These are phyloP conservation scores for Pleurotus cornucopiae DNA, from an alignment of 768 basidiomycete species.

Conservation along the genomic window DNA sequence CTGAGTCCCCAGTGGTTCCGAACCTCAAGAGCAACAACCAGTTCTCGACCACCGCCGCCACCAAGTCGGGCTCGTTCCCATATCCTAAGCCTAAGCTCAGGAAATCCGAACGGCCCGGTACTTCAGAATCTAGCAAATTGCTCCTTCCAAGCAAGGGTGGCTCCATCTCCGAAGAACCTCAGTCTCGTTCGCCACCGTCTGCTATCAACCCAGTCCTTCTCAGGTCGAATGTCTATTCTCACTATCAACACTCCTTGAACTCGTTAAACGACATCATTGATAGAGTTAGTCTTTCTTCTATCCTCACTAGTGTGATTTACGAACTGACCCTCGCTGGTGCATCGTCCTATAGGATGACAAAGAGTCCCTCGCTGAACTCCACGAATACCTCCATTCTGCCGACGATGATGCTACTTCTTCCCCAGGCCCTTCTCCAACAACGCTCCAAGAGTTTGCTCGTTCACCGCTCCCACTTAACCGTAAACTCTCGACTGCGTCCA, in stretches of 20 bases:
- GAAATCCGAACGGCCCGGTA: conserved; percentile 45
- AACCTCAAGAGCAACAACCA: neutral
- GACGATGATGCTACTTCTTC: conserved; percentile 13
- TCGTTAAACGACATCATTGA: conserved; percentile 81
- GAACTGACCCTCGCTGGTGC: neutral
- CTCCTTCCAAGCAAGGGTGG: conserved; percentile 36
- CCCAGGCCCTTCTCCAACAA: conserved; percentile 14
- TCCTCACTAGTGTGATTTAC: conserved; percentile 5
- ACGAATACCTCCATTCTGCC: conserved; percentile 54
- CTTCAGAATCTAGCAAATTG: conserved; percentile 57
- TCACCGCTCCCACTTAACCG: conserved; percentile 18
- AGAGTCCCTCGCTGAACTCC: conserved; percentile 69
- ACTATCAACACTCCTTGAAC: conserved; percentile 77
- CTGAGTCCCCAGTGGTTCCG: neutral
- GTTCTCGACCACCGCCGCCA: neutral
- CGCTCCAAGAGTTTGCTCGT: conserved; percentile 18
- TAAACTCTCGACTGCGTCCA: conserved; percentile 32
- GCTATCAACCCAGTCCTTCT: conserved; percentile 8
- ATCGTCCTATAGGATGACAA: conserved; percentile 58
- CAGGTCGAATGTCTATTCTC: conserved; percentile 48
- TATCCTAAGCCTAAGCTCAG: conserved; percentile 40
- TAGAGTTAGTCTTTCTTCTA: conserved; percentile 46
- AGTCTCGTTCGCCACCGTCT: conserved; percentile 11
- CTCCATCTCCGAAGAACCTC: conserved; percentile 3
- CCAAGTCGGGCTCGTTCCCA: conserved; percentile 42